phyloP scores from a whole-genome alignment of 257 asterid genomes.

The Penstemon eatonii region DNA sequence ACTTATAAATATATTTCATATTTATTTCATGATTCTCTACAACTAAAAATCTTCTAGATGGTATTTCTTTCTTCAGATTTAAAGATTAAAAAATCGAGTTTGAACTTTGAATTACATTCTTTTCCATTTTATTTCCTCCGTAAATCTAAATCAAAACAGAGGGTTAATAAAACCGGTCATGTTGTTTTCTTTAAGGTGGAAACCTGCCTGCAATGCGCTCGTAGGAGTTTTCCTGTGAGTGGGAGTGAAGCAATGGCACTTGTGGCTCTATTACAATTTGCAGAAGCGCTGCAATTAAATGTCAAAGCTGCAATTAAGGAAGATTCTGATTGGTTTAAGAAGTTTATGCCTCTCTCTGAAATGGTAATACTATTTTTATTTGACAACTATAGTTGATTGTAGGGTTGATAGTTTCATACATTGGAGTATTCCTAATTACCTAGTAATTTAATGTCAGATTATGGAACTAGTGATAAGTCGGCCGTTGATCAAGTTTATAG shows the following conservation, averaged over 20 bases:
- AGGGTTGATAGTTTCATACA: conserved; percentile 20
- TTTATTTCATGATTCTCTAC: conserved; percentile 3
- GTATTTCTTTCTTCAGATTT: conserved; percentile 14
- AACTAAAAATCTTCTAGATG: not conserved
- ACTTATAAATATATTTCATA: conserved; percentile 3
- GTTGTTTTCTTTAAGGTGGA: conserved; percentile 62
- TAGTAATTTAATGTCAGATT: conserved; percentile 52
- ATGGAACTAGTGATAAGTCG: conserved; percentile 60
- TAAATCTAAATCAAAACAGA: conserved; percentile 6
- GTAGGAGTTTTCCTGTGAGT: conserved; percentile 60
- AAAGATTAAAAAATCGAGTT: not conserved
- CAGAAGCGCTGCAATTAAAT: conserved; percentile 67
- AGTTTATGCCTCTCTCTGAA: conserved; percentile 85
- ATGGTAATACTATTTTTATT: conserved; percentile 43
- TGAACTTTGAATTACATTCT: not conserved
- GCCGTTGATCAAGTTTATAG: conserved; percentile 60
- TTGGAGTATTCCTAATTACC: conserved; percentile 22
- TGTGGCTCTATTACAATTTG: conserved; percentile 54
- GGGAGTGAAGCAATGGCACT: conserved; percentile 82
- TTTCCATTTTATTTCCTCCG: conserved; percentile 1
- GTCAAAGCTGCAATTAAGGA: conserved; percentile 79
- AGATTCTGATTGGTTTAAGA: conserved; percentile 68
- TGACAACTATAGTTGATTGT: conserved; percentile 10
- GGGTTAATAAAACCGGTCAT: conserved; percentile 19
- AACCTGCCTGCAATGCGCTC: conserved; percentile 59